These are phyloP conservation scores for Fusarium pseudocircinatum DNA, from an alignment of 2,329 filamentous ascomycete genomes.

Conservation along the genomic window DNA sequence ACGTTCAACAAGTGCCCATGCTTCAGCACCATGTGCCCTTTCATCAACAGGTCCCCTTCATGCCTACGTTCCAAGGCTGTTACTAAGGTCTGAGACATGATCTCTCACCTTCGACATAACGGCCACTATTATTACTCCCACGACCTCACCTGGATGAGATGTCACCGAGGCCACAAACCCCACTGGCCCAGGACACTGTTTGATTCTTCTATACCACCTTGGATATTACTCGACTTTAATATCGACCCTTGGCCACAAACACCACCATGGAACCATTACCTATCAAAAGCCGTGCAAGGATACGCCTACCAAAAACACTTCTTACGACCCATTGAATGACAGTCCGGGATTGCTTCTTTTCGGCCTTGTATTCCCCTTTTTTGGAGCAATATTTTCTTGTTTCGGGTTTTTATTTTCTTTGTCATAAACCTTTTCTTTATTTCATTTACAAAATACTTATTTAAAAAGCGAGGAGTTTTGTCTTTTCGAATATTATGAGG, in stretches of 20 bases:
- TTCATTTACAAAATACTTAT: slow-evolving; percentile 19
- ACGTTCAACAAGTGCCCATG: slow-evolving; percentile 59
- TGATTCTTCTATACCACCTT: slow-evolving; percentile 33
- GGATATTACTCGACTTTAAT: slow-evolving; percentile 38
- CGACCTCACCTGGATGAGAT: slow-evolving; percentile 36
- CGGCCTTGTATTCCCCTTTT: slow-evolving; percentile 31
- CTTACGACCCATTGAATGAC: slow-evolving; percentile 41
- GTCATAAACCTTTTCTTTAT: slow-evolving; percentile 3
- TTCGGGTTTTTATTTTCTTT: slow-evolving; percentile 25
- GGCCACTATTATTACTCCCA: not conserved
- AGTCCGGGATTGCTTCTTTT: slow-evolving; percentile 38
- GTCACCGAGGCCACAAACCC: slow-evolving; percentile 18
- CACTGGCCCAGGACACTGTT: slow-evolving; percentile 19
- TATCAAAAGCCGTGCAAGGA: slow-evolving; percentile 37
- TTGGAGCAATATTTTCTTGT: slow-evolving; percentile 23
- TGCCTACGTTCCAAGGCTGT: slow-evolving; percentile 63
- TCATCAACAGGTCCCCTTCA: slow-evolving; percentile 62
- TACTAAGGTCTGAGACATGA: slow-evolving; percentile 46
- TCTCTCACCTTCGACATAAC: slow-evolving; percentile 2
- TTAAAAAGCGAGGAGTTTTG: slow-evolving; percentile 44
- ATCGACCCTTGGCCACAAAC: slow-evolving; percentile 28
- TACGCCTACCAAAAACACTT: slow-evolving; percentile 33
- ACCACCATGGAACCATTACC: slow-evolving; percentile 10
- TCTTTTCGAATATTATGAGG: slow-evolving; percentile 43
- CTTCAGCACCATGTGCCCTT: slow-evolving; percentile 62